Evolutionary conservation across 495 filamentous ascomycete genomes (phyloP).

Genomic region (Aspergillus olivimuriae): DNA sequence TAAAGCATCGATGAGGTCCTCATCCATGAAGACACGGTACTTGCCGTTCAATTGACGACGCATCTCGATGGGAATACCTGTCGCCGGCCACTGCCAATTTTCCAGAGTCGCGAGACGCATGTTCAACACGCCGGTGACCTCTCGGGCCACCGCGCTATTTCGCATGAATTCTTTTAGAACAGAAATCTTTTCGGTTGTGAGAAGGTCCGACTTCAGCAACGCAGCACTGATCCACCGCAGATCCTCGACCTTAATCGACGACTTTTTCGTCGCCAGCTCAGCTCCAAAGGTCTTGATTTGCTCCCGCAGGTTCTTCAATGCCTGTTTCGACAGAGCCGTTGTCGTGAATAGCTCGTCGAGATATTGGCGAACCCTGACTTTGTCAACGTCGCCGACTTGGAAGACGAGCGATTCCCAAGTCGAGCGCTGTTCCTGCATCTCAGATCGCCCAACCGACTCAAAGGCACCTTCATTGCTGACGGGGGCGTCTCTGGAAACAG

Average conservation of each 20-base stretch:
- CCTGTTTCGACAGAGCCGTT: slow-evolving; percentile 32
- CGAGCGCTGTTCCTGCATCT: slow-evolving; percentile 44
- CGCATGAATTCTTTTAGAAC: slow-evolving; percentile 55
- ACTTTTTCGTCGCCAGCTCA: slow-evolving; percentile 23
- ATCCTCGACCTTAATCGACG: slow-evolving; percentile 27
- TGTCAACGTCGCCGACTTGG: slow-evolving; percentile 37
- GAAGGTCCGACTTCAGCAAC: slow-evolving; percentile 48
- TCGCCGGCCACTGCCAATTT: slow-evolving; percentile 54
- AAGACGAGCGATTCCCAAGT: slow-evolving; percentile 58
- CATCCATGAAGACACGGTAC: slow-evolving; percentile 58
- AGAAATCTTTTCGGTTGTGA: slow-evolving; percentile 51
- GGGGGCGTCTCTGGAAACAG: too few relatives aligned
- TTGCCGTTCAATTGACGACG: slow-evolving; percentile 56
- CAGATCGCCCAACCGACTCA: slow-evolving; percentile 35
- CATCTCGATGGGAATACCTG: slow-evolving; percentile 51
- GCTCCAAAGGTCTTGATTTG: slow-evolving; percentile 40
- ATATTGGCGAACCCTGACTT: slow-evolving; percentile 39
- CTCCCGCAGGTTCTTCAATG: slow-evolving; percentile 37
- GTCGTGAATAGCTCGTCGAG: slow-evolving; percentile 46
- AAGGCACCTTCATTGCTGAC: slow-evolving; percentile 13
- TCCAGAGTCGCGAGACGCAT: slow-evolving; percentile 55
- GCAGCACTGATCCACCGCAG: slow-evolving; percentile 49
- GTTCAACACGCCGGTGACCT: slow-evolving; percentile 62
- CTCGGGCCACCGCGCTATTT: slow-evolving; percentile 48
- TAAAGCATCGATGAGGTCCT: slow-evolving; percentile 59